Base-by-base conservation (phyloP, 78 protist species). In the Cavenderia fasciculata region DNA sequence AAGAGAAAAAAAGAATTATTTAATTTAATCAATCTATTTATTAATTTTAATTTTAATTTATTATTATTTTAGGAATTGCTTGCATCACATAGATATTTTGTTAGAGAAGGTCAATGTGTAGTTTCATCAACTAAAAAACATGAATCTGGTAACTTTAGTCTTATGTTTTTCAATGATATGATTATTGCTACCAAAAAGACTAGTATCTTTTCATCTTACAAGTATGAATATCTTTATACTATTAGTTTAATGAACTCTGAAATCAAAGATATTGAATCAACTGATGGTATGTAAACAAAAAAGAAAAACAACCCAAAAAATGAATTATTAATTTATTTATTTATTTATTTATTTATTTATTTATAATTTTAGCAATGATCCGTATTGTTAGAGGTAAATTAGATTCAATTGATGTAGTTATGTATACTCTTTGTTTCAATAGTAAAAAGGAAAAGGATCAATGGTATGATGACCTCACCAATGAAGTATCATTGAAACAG, bases 51-150 rank as follows among this genome's bases (percentile, higher is more conserved):
- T 34, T 34, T 62, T 36, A 34, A n/a, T n/a, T n/a, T n/a, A n/a
- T n/a, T n/a, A n/a, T n/a, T n/a, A n/a, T n/a, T n/a, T 62, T 46
- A 76, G 89, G 89, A 68, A 82, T 41, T 82, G 4, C 11, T 82
- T 34, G 89, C 43, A 54, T 82, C 89, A 56, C 89, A 82, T 52
- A 82, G 89, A 82, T 82, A 68, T 43, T 82, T 44, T 56, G 70
- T 82, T 31, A 65, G 74, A 34, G 89, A 82, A 14, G 63, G 59
- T 2, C 46, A 14, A 16, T 51, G 75, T 41, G 61, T 25, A 43
- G 56, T 82, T 44, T 47, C 89, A 6, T 57, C 78, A 19, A 82
- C 59, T 18, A 82, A 82, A 38, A 78, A 82, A 34, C 16, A 61
- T 68, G 89, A 82, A 43, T 38, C 69, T 82, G 89, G 89, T 31